A percentile compares a stretch with the other conserved stretches of the same genome.
Evolutionary conservation across 208 protist genomes (phyloP).

Genomic region (Trypanosoma conorhini): DNA sequence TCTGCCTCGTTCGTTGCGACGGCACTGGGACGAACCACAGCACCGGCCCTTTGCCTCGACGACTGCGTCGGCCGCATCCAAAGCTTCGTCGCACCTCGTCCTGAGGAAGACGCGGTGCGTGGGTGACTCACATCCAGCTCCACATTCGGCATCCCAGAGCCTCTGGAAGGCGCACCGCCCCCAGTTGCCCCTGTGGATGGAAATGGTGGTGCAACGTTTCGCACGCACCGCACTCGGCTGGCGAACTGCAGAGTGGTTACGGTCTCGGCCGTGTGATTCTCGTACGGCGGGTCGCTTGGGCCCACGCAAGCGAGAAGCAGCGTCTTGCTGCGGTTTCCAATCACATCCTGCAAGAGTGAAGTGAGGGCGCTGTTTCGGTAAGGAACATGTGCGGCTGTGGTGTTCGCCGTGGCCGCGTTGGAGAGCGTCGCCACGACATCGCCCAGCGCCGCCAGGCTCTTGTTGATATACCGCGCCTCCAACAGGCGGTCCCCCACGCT

Average conservation of each 20-base stretch:
- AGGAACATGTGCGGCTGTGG: constrained; percentile 37
- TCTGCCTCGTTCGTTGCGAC: not conserved
- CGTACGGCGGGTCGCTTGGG: constrained; percentile 34
- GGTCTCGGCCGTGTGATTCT: constrained; percentile 30
- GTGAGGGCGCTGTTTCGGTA: constrained; percentile 87
- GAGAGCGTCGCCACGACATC: constrained; percentile 57
- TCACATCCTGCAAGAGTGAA: constrained; percentile 39
- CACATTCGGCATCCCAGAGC: not conserved
- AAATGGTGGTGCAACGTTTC: constrained; percentile 17
- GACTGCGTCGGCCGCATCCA: constrained; percentile 21
- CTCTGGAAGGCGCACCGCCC: not conserved
- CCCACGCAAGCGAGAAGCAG: constrained; percentile 63
- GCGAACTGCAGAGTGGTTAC: constrained; percentile 29
- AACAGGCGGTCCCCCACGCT: constrained; percentile 36
- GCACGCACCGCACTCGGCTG: constrained; percentile 27
- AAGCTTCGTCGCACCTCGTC: not conserved
- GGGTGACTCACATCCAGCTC: constrained; percentile 4
- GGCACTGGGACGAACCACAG: not conserved
- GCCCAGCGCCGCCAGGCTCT: constrained; percentile 53
- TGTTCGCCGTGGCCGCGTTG: not conserved
- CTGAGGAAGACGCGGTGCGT: not conserved
- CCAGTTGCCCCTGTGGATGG: not conserved
- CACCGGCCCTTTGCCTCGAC: not conserved
- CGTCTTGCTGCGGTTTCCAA: constrained; percentile 62
- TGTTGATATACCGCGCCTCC: constrained; percentile 57